Conservation (phyloP, 441 rosid species). For the Mallotus repandus region DNA sequence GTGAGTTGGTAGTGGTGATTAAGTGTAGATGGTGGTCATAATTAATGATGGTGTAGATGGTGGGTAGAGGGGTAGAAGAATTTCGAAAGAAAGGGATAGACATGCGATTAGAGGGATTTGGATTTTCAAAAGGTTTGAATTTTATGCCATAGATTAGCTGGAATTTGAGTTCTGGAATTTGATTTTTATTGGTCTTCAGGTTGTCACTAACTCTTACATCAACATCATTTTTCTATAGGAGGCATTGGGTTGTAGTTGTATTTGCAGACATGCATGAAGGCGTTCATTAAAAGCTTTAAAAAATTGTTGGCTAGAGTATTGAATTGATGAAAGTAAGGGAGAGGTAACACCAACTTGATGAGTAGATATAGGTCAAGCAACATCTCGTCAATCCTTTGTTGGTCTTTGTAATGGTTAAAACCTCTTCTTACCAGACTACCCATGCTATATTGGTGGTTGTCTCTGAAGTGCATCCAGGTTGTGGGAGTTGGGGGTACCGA, state of each 20-base stretch:
- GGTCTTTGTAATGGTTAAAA: conserved; percentile 4
- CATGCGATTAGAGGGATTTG: background rate
- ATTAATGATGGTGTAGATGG: no score
- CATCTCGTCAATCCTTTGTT: conserved; percentile 12
- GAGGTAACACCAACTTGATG: conserved; percentile 5
- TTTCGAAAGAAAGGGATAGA: conserved; percentile 15
- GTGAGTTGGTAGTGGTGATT: no score
- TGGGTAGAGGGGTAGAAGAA: background rate
- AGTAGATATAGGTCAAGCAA: conserved; percentile 13
- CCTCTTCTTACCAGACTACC: conserved; percentile 3
- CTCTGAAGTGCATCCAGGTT: conserved; percentile 16
- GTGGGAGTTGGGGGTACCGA: background rate
- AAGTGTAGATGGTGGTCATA: no score
- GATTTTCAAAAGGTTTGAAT: background rate
- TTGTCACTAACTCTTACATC: conserved; percentile 43
- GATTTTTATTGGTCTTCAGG: conserved; percentile 30
- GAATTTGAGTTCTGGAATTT: conserved; percentile 1
- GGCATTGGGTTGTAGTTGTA: conserved; percentile 24
- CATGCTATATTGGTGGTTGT: background rate
- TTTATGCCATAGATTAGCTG: background rate
- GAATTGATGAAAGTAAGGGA: conserved; percentile 13
- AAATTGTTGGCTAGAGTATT: conserved; percentile 9
- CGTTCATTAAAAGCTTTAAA: background rate
- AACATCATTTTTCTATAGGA: conserved; percentile 31
- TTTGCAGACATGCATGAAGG: conserved; percentile 7